These are phyloP conservation scores for Naganishia sp. DNA, from an alignment of 1,284 basidiomycete genomes.

Conservation along the genomic window DNA sequence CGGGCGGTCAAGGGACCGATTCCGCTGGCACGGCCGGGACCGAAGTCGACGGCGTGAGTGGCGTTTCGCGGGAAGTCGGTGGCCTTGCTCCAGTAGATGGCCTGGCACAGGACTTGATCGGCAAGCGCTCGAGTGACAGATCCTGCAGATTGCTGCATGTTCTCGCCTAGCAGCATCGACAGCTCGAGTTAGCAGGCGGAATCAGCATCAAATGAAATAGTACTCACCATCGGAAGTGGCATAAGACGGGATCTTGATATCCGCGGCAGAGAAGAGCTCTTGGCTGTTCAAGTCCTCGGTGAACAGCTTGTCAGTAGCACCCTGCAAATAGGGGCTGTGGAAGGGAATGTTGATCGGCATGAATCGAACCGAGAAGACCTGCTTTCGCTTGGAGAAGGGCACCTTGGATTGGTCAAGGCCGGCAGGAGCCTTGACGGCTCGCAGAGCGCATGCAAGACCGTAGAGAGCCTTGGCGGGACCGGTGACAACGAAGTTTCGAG, in stretches of 20 bases:
- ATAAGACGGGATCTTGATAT: constrained; percentile 81
- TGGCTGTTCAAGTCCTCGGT: constrained; percentile 72
- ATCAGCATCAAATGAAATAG: not conserved
- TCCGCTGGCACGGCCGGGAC: constrained; percentile 88
- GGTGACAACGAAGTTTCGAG: constrained; percentile 87
- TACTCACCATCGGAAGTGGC: constrained; percentile 61
- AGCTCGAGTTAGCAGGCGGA: constrained; percentile 34
- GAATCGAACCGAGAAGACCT: constrained; percentile 90
- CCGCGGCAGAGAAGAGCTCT: constrained; percentile 75
- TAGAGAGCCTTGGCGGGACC: constrained; percentile 90
- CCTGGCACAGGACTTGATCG: constrained; percentile 88
- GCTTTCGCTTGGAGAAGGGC: constrained; percentile 91
- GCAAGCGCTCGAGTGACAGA: constrained; percentile 80
- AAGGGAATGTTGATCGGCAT: constrained; percentile 92
- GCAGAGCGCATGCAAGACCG: constrained; percentile 84
- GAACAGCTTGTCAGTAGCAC: constrained; percentile 72
- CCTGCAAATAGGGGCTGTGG: constrained; percentile 83
- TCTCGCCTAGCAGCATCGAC: constrained; percentile 63
- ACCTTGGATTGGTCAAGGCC: constrained; percentile 91
- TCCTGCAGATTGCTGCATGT: constrained; percentile 66
- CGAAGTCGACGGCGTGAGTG: constrained; percentile 95
- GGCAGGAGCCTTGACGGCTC: constrained; percentile 82
- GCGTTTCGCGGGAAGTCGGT: constrained; percentile 84
- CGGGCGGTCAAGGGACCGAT: constrained; percentile 88
- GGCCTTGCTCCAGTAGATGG: constrained; percentile 90